Evolutionary conservation across 441 rosid genomes (phyloP).

Genomic region (Oxalis stricta): DNA sequence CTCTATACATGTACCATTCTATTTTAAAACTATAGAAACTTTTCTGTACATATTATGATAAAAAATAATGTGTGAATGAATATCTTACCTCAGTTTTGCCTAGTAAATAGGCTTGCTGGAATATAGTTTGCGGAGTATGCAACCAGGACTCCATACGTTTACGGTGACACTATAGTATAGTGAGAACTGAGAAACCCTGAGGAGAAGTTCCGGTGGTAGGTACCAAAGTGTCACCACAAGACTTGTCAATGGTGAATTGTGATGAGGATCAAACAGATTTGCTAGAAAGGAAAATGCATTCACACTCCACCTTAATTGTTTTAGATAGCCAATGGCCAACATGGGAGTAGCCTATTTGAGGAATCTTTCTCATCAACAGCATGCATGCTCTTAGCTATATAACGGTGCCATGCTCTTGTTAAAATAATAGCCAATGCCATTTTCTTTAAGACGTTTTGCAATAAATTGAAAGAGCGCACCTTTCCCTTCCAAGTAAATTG

Average conservation of each 20-base stretch:
- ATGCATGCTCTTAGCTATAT: constrained; percentile 40
- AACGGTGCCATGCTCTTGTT: constrained; percentile 66
- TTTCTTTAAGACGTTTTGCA: constrained; percentile 45
- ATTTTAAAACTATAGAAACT: not conserved
- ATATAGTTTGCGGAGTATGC: constrained; percentile 79
- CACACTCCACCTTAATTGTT: constrained; percentile 39
- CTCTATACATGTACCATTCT: not conserved
- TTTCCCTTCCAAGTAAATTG: constrained; percentile 52
- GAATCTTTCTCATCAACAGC: constrained; percentile 37
- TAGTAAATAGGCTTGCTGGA: constrained; percentile 70
- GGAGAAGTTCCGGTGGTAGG: constrained; percentile 90
- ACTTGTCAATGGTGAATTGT: constrained; percentile 50
- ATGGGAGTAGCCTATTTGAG: constrained; percentile 54
- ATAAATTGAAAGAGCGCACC: constrained; percentile 59
- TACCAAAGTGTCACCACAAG: constrained; percentile 97
- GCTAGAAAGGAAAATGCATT: constrained; percentile 16
- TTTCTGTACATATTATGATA: not conserved
- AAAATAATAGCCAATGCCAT: constrained; percentile 49
- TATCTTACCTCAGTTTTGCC: constrained; percentile 80
- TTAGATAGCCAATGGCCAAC: constrained; percentile 60
- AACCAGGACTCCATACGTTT: constrained; percentile 93
- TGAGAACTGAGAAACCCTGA: constrained; percentile 55
- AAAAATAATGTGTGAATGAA: not conserved
- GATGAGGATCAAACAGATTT: constrained; percentile 44
- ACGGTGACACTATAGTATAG: constrained; percentile 77